Conservation (phyloP, 1,284 basidiomycete genomes). For the Boletus hoseneyae region DNA sequence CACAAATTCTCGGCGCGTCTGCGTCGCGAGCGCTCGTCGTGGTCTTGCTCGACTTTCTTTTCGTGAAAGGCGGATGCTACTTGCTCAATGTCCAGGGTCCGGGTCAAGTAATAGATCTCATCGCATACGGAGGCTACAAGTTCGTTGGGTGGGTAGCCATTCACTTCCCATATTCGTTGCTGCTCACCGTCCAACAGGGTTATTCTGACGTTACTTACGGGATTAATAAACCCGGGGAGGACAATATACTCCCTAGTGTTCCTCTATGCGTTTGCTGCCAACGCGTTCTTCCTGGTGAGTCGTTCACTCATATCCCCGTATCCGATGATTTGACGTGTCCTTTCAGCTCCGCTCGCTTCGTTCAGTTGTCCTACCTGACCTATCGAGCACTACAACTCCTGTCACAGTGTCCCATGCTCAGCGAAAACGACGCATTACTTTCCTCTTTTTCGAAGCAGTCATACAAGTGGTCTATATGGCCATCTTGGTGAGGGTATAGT, state of each 20-base stretch:
- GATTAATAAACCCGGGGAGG: conserved; percentile 57
- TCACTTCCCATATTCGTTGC: background rate
- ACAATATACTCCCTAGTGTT: conserved; percentile 74
- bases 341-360: conserved; percentile 84
- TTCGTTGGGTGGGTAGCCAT: conserved; percentile 77
- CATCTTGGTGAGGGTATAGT: conserved; percentile 59
- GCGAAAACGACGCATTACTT: conserved; percentile 77
- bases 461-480: conserved; percentile 84
- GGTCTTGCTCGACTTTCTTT: conserved; percentile 81
- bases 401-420: conserved; percentile 77
- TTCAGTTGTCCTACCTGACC: conserved; percentile 79
- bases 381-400: conserved; percentile 36
- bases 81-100: conserved; percentile 81
- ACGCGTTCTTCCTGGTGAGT: conserved; percentile 91
- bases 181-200: conserved; percentile 45
- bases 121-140: conserved; percentile 94
- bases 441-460: conserved; percentile 75
- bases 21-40: conserved; percentile 82
- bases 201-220: conserved; percentile 64
- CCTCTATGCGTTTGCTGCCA: conserved; percentile 82
- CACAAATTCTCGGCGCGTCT: conserved; percentile 85
- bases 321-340: background rate
- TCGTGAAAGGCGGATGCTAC: conserved; percentile 90
- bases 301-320: background rate
- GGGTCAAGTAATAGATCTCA: conserved; percentile 67